Conservation (phyloP, 495 filamentous ascomycete species). For the Penicillium nucicola region DNA sequence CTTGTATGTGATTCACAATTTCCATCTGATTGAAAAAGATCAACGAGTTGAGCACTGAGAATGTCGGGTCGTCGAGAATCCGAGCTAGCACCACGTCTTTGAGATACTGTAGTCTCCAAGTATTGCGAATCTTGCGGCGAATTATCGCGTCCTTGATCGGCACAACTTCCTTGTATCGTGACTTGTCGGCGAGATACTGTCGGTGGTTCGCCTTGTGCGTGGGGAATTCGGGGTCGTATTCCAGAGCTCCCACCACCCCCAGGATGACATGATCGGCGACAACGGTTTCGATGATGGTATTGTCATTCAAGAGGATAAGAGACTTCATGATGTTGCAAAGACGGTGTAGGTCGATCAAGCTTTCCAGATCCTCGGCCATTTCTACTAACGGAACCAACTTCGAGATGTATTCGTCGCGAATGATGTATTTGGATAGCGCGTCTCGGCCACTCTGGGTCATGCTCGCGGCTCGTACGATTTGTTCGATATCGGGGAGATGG, state of each 20-base stretch:
- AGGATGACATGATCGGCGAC: slow-evolving; percentile 86
- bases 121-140: slow-evolving; percentile 88
- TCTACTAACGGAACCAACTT: slow-evolving; percentile 84
- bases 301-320: slow-evolving; percentile 91
- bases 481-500: slow-evolving; percentile 78
- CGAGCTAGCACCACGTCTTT: slow-evolving; percentile 96
- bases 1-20: slow-evolving; percentile 88
- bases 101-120: slow-evolving; percentile 94
- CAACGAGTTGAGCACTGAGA: slow-evolving; percentile 93
- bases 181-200: slow-evolving; percentile 83
- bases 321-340: slow-evolving; percentile 98
- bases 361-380: slow-evolving; percentile 87
- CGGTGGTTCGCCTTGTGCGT: slow-evolving; percentile 97
- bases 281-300: slow-evolving; percentile 84
- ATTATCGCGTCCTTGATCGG: slow-evolving; percentile 78
- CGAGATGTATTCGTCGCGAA: slow-evolving; percentile 78
- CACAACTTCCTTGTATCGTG: slow-evolving; percentile 94
- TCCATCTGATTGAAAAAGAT: slow-evolving; percentile 99
- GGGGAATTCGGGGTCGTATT: slow-evolving; percentile 99
- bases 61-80: slow-evolving; percentile 96
- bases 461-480: slow-evolving; percentile 71
- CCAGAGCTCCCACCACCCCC: slow-evolving; percentile 92
- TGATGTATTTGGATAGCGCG: slow-evolving; percentile 82
- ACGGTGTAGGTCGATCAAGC: slow-evolving; percentile 76
- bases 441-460: slow-evolving; percentile 75